phyloP scores from a whole-genome alignment of 495 filamentous ascomycete species.

The Talaromyces ruber region DNA sequence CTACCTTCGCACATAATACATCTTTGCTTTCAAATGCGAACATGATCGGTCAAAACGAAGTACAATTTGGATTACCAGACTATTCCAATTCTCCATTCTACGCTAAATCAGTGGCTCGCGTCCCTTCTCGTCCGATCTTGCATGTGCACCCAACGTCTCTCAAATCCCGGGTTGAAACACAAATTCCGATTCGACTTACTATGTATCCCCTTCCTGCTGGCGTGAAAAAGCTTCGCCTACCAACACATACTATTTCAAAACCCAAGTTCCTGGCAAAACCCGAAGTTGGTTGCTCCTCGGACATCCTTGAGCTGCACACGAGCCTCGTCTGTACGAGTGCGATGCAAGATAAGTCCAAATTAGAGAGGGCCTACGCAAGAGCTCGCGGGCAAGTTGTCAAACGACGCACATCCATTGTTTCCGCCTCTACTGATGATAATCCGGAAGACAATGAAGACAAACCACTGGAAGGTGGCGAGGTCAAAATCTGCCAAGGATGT shows the following conservation, averaged over 20 bases:
- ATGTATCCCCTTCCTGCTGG: constrained; percentile 63
- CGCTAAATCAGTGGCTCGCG: constrained; percentile 14
- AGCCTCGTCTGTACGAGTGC: constrained; percentile 86
- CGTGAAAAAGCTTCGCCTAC: constrained; percentile 73
- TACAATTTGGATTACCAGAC: constrained; percentile 20
- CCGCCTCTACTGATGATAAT: constrained; percentile 21
- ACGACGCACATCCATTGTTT: constrained; percentile 18
- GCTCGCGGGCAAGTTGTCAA: constrained; percentile 40
- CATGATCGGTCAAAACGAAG: constrained; percentile 21
- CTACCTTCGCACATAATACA: constrained; percentile 21
- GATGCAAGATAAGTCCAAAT: constrained; percentile 64
- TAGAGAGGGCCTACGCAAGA: constrained; percentile 55
- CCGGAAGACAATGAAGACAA: constrained; percentile 50
- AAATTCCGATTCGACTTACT: constrained; percentile 74
- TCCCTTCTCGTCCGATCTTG: constrained; percentile 28
- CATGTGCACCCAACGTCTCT: constrained; percentile 56
- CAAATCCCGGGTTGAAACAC: constrained; percentile 92
- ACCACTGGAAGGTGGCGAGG: constrained; percentile 72
- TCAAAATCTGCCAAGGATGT: constrained; percentile 77
- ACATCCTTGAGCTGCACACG: constrained; percentile 73
- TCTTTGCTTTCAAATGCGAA: constrained; percentile 15
- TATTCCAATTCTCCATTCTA: constrained; percentile 27
- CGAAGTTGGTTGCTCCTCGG: constrained; percentile 45
- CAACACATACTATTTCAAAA: constrained; percentile 82
- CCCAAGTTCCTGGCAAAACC: constrained; percentile 74